Base-by-base conservation (phyloP, 345 rosid genomes). In the Populus alba region DNA sequence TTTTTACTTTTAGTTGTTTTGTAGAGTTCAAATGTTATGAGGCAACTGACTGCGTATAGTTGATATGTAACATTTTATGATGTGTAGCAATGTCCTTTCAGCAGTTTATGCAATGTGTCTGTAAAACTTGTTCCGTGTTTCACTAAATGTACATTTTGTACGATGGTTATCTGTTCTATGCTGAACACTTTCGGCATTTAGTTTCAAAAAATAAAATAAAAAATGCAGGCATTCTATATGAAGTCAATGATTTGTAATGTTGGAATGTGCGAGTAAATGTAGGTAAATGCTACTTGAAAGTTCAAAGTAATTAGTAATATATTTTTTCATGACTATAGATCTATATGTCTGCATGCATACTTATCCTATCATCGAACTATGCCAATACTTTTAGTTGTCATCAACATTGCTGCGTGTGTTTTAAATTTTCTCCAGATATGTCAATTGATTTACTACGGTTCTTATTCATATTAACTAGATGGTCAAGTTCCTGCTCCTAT, bases 21-120 rank as follows among this genome's bases (percentile, higher is more conserved):
- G 59, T 66, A 72, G 72, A 31, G 65, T 62, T 39, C 33, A 41
- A 69, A 53, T 73, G 43, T 27, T 73, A 23, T 55, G 2, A 33
- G 11, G 49, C 31, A 51, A 27, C 69, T 47, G 62, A 73, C 77
- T 55, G 37, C 66, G 29, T 39, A 70, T 10, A 51, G 67, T 41
- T 67, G 57, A 55, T 73, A 20, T 18, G 37, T 39, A 10, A 35
- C 69, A 76, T 70, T 59, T 38, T n/a, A 77, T 79, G 62, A 38
- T 65, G 22, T 38, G 66, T 79, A 43, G 81, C 70, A 57, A 66
- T 80, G 72, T 65, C 62, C 53, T 31, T 70, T 66, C 62, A 16
- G 61, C 74, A 71, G 57, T 71, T 80, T 53, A 70, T 22, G 49
- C 45, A 13, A 61, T 68, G 22, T 62, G 63, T 78, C 70, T 69